These are phyloP conservation scores for Candida sojae DNA, from an alignment of 1,139 yeast genomes.

Conservation along the genomic window DNA sequence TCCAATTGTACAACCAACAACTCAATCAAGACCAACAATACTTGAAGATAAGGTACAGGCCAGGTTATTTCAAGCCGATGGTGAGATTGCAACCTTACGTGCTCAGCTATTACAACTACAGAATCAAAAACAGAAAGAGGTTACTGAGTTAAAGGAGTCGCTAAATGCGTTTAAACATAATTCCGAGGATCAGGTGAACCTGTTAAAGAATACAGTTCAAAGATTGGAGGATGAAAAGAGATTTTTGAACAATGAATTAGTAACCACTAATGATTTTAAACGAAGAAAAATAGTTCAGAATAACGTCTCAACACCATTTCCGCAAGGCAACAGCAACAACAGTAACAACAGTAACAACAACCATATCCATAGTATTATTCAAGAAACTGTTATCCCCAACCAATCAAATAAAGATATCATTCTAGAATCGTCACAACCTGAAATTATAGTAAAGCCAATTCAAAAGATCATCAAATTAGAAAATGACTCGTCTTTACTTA, in stretches of 20 bases:
- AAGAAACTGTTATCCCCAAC: too few species aligned
- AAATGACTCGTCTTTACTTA: conserved; percentile 37
- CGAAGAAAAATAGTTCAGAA: conserved; percentile 6
- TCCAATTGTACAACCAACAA: conserved; percentile 1
- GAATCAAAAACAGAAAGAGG: conserved; percentile 43
- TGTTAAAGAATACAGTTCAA: conserved; percentile 47
- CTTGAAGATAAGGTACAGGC: conserved; percentile 19
- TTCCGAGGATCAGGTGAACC: conserved; percentile 42
- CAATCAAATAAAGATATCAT: background rate
- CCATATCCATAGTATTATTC: background rate
- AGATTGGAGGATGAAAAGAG: conserved; percentile 70
- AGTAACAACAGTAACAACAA: background rate
- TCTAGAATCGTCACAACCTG: background rate
- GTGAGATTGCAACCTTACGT: conserved; percentile 76
- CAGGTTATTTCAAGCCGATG: conserved; percentile 55
- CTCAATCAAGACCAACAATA: background rate
- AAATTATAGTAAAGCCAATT: conserved; percentile 1
- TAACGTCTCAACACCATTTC: background rate
- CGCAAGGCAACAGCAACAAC: background rate
- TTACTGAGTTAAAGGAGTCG: conserved; percentile 39
- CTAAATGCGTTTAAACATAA: conserved; percentile 30
- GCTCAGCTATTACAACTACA: conserved; percentile 59
- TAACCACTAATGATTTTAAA: conserved; percentile 19
- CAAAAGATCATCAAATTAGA: conserved; percentile 26
- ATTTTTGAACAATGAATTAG: conserved; percentile 53